Base-by-base conservation (phyloP, 495 filamentous ascomycete genomes). In the Aspergillus sclerotiicarbonarius region DNA sequence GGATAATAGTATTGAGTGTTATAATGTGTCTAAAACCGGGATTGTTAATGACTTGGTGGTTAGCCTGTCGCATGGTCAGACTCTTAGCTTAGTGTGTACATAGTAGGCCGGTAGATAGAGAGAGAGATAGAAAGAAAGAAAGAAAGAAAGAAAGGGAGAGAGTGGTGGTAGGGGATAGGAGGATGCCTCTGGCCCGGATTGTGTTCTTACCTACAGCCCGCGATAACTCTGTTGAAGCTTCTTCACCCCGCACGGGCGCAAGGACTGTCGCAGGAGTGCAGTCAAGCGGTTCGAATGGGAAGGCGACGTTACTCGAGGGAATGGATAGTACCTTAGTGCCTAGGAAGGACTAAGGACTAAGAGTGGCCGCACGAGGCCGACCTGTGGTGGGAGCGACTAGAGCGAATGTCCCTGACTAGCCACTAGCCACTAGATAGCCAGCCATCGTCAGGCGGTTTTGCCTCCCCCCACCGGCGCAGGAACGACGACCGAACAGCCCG, bases 391-490 rank as follows among this genome's bases (percentile, higher is more conserved):
- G 33, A 35, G 33, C 33, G 33, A 35, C 33, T 35, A 35, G 8
- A 13, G 33, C 33, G 3, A 35, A 7, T 35, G 33, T 41, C 37
- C 37, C 37, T 41, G 37, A 41, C 37, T 41, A 41, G 37, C n/a
- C n/a, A n/a, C n/a, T n/a, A 37, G 3, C 2, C 5, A 37, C 35
- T 37, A 37, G 10, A 12, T 15, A 13, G 33, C 2, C 33, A 5
- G 33, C 9, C 31, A n/a, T 50, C n/a, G 15, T 50, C 13, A 31
- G 46, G n/a, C 20, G 16, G 19, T 13, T 13, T 48, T 48, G 18
- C 9, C 21, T 15, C 44, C n/a, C 37, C n/a, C 50, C 57, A 52
- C 59, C 35, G 51, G 57, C 60, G 54, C 59, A 66, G 57, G 63
- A 62, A 66, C 60, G 19, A 59, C 54, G 51, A 57, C 60, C 48